Percentiles rank a stretch among this genome's conserved stretches.
phyloP scores from a whole-genome alignment of 2,329 filamentous ascomycete genomes.

The Sarocladiaceae sp. region DNA sequence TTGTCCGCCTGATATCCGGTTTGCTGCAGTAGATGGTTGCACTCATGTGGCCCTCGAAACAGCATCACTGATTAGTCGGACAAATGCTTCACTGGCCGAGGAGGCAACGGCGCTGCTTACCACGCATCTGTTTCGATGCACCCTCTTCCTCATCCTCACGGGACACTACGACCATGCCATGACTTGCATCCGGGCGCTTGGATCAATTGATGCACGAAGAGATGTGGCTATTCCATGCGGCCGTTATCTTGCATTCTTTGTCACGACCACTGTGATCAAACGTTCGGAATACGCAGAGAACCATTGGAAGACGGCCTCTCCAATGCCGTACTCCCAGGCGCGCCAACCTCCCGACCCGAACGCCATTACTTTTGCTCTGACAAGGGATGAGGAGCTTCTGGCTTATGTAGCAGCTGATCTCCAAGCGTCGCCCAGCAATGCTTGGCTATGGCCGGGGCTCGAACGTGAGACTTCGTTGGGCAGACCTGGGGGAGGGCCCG shows the following conservation, averaged over 20 bases:
- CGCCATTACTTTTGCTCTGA: slow-evolving; percentile 17
- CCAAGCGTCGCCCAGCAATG: slow-evolving; percentile 71
- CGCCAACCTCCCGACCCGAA: slow-evolving; percentile 26
- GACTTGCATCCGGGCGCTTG: slow-evolving; percentile 67
- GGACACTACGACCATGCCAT: slow-evolving; percentile 70
- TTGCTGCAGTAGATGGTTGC: slow-evolving; percentile 73
- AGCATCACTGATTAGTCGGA: slow-evolving; percentile 67
- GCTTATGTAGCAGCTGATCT: slow-evolving; percentile 83
- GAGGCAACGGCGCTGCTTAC: slow-evolving; percentile 72
- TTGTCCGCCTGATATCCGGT: slow-evolving; percentile 61
- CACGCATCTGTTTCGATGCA: slow-evolving; percentile 82
- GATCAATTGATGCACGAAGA: slow-evolving; percentile 65
- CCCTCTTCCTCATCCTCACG: slow-evolving; percentile 72
- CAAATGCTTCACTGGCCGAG: slow-evolving; percentile 55
- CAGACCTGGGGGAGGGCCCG: neutral
- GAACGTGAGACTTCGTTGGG: slow-evolving; percentile 39
- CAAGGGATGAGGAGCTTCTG: slow-evolving; percentile 78
- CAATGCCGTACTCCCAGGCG: slow-evolving; percentile 24
- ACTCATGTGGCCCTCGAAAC: slow-evolving; percentile 73
- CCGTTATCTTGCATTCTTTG: slow-evolving; percentile 76
- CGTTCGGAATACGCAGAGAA: slow-evolving; percentile 41
- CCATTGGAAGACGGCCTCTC: slow-evolving; percentile 20
- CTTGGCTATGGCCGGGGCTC: slow-evolving; percentile 76
- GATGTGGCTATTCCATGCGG: slow-evolving; percentile 76
- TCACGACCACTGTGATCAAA: slow-evolving; percentile 59